These are phyloP conservation scores for Parietichytrium sp. DNA, from an alignment of 108 stramenopile genomes.

Conservation along the genomic window DNA sequence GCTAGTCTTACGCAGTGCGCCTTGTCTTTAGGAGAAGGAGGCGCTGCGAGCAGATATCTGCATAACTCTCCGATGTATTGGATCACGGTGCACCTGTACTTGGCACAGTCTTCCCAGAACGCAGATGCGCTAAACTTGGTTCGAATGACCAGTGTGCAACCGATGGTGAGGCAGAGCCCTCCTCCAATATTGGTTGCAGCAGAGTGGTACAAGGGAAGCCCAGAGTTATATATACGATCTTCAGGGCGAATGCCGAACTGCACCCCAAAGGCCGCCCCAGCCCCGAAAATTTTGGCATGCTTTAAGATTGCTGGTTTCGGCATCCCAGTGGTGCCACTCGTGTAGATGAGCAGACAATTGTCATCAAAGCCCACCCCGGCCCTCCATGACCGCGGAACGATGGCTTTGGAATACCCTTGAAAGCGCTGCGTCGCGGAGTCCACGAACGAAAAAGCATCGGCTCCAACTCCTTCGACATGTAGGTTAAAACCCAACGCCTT, in stretches of 20 bases:
- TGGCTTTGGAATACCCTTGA: background rate
- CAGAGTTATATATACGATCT: constrained; percentile 49
- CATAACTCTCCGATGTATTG: constrained; percentile 67
- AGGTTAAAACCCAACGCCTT: background rate
- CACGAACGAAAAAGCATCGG: background rate
- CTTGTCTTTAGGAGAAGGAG: background rate
- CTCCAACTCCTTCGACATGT: too few relatives aligned
- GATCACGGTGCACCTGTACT: constrained; percentile 47
- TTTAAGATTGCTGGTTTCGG: constrained; percentile 55
- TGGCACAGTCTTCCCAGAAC: constrained; percentile 50
- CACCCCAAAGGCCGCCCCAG: background rate
- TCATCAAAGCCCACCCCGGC: background rate
- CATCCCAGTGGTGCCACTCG: constrained; percentile 59
- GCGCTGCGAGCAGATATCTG: constrained; percentile 46
- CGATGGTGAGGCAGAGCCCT: constrained; percentile 16
- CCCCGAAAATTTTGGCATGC: constrained; percentile 39
- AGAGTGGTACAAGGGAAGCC: constrained; percentile 62
- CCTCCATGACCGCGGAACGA: constrained; percentile 8
- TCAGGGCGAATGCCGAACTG: background rate
- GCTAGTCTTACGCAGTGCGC: constrained; percentile 50
- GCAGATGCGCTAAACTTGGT: constrained; percentile 50
- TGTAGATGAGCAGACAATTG: constrained; percentile 39
- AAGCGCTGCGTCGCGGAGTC: background rate
- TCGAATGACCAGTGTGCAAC: constrained; percentile 49
- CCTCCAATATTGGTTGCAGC: constrained; percentile 55